Conservation (phyloP, 768 basidiomycete genomes). For the Goffeauzyma gilvescens region DNA sequence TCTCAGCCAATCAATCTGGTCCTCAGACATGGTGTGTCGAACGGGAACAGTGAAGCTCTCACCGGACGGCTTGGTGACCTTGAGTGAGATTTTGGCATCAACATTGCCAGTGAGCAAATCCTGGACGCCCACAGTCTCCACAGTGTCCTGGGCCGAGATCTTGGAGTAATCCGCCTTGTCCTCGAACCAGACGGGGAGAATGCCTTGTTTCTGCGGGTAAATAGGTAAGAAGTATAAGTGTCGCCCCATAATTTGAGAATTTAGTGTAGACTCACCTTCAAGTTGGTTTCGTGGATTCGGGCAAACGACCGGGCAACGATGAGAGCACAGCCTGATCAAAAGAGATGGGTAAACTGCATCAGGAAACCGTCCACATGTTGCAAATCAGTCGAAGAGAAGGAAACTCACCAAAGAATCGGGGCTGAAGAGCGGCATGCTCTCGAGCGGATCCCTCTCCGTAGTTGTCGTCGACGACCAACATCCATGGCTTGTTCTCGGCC, state of each 20-base stretch:
- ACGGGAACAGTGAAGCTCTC: conserved; percentile 49
- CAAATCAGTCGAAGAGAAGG: conserved; percentile 19
- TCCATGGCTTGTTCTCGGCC: conserved; percentile 67
- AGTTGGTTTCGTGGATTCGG: conserved; percentile 92
- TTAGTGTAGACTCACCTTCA: conserved; percentile 47
- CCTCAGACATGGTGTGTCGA: conserved; percentile 72
- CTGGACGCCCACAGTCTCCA: conserved; percentile 68
- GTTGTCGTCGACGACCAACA: conserved; percentile 71
- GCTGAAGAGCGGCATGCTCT: conserved; percentile 93
- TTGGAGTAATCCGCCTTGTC: conserved; percentile 67
- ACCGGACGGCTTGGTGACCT: conserved; percentile 50
- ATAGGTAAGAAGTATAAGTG: conserved; percentile 10
- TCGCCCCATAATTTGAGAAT: not conserved
- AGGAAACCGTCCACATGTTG: not conserved
- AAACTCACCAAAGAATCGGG: conserved; percentile 63
- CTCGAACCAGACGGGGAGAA: conserved; percentile 84
- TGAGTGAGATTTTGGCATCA: conserved; percentile 34
- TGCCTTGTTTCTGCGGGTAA: conserved; percentile 68
- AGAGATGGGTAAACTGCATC: not conserved
- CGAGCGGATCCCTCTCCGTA: conserved; percentile 92
- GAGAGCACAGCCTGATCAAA: conserved; percentile 51
- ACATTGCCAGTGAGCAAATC: conserved; percentile 39
- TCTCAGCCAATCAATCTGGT: conserved; percentile 76
- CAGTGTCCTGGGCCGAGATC: conserved; percentile 55
- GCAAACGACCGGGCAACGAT: conserved; percentile 88